phyloP scores from a whole-genome alignment of 169 alveolate genomes.

The Gregarina niphandrodes region DNA sequence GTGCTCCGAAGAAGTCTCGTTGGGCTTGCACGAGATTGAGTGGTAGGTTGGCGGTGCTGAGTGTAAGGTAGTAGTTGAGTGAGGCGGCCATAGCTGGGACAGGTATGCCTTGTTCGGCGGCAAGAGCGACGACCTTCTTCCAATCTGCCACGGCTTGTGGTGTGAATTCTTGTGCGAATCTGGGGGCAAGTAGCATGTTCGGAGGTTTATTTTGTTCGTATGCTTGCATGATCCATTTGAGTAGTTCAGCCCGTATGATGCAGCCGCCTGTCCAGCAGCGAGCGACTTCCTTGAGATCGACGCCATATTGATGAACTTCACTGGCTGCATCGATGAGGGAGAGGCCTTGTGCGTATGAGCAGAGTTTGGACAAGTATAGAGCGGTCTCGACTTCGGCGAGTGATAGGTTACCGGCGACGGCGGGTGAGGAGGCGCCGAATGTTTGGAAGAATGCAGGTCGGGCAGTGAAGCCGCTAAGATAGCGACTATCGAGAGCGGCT shows the following conservation, averaged over 20 bases:
- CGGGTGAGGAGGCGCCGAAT: too few relatives aligned
- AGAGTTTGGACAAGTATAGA: constrained; percentile 26
- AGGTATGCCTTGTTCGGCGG: constrained; percentile 44
- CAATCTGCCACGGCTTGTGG: constrained; percentile 23
- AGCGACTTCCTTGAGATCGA: constrained; percentile 30
- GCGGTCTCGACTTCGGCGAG: constrained; percentile 15
- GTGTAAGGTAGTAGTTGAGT: constrained; percentile 19
- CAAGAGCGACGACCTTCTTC: constrained; percentile 37
- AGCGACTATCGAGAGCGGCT: constrained; percentile 46
- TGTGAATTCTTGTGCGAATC: constrained; percentile 15
- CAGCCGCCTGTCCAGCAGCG: constrained; percentile 51
- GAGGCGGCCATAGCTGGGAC: constrained; percentile 49
- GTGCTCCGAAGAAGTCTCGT: constrained; percentile 52
- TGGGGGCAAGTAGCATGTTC: constrained; percentile 15
- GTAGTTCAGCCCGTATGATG: constrained; percentile 40
- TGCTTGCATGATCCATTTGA: constrained; percentile 27
- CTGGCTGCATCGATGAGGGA: constrained; percentile 34
- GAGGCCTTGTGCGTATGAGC: constrained; percentile 47
- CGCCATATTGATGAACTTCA: constrained; percentile 28
- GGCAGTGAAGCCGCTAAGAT: too few relatives aligned
- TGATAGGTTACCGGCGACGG: background rate
- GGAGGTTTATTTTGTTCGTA: constrained; percentile 7
- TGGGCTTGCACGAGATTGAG: constrained; percentile 48
- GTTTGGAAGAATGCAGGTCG: too few relatives aligned
- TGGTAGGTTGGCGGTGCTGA: constrained; percentile 10